Conservation (phyloP, 768 basidiomycete genomes). For the Phlegmacium glaucopus region DNA sequence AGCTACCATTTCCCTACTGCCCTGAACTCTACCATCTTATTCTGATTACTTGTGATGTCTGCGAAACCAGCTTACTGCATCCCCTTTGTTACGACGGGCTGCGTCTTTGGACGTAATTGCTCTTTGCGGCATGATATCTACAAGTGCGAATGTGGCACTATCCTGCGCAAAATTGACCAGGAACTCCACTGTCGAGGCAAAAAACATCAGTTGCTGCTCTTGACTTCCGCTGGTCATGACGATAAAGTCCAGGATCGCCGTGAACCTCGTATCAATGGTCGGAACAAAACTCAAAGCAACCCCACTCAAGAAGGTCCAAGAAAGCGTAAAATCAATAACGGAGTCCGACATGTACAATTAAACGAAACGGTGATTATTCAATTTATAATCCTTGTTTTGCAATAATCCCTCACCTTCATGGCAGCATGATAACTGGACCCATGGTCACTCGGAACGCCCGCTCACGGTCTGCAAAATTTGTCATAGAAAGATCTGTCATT, state of each 20-base stretch:
- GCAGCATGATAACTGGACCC: no score
- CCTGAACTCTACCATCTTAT: no score
- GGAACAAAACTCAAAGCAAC: no score
- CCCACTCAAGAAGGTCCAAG: no score
- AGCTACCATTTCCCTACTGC: slow-evolving; percentile 3
- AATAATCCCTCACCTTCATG: no score
- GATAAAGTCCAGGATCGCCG: neutral
- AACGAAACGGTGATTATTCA: no score
- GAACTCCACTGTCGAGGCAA: slow-evolving; percentile 27
- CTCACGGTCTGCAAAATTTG: slow-evolving; percentile 22
- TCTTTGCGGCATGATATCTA: slow-evolving; percentile 32
- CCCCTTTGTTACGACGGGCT: slow-evolving; percentile 22
- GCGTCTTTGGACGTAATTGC: slow-evolving; percentile 26
- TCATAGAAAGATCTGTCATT: slow-evolving; percentile 16
- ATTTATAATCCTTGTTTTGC: no score
- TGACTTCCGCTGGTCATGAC: slow-evolving; percentile 1
- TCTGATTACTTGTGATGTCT: neutral
- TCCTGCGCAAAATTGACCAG: slow-evolving; percentile 17
- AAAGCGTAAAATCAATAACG: no score
- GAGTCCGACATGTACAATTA: no score
- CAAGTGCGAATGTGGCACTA: slow-evolving; percentile 32
- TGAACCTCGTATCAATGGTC: neutral
- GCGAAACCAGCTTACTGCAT: slow-evolving; percentile 22
- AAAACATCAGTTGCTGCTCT: slow-evolving; percentile 20
- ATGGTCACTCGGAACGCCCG: no score